These are phyloP conservation scores for Extremus antarcticus DNA, from an alignment of 495 filamentous ascomycete species.

Conservation along the genomic window DNA sequence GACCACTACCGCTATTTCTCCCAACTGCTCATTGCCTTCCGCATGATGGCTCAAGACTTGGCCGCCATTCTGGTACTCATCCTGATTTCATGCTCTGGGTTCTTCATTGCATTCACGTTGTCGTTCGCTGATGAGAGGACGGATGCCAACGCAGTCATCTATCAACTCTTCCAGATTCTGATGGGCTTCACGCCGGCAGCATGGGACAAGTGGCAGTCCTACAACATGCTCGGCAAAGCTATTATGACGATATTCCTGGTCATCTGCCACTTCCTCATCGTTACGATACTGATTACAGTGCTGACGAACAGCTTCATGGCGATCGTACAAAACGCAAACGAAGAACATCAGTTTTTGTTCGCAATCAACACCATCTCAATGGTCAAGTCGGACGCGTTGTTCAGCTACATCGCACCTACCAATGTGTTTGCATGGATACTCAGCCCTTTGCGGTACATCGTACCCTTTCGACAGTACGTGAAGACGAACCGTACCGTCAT, in stretches of 20 bases:
- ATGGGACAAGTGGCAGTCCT: slow-evolving; percentile 63
- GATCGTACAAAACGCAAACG: slow-evolving; percentile 79
- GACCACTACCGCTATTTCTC: slow-evolving; percentile 95
- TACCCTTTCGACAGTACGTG: slow-evolving; percentile 71
- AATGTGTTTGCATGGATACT: slow-evolving; percentile 83
- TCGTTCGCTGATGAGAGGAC: slow-evolving; percentile 57
- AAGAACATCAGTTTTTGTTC: slow-evolving; percentile 90
- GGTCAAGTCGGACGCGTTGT: slow-evolving; percentile 89
- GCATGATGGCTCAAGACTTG: slow-evolving; percentile 83
- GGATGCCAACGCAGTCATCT: slow-evolving; percentile 59
- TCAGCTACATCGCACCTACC: slow-evolving; percentile 79
- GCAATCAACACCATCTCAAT: slow-evolving; percentile 90
- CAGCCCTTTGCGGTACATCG: slow-evolving; percentile 63
- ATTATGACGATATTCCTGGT: slow-evolving; percentile 74
- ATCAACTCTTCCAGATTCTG: slow-evolving; percentile 80
- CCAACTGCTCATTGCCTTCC: slow-evolving; percentile 81
- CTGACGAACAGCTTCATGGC: slow-evolving; percentile 90
- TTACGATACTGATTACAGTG: slow-evolving; percentile 86
- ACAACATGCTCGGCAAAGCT: slow-evolving; percentile 62
- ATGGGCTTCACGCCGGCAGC: slow-evolving; percentile 79
- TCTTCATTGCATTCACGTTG: slow-evolving; percentile 85
- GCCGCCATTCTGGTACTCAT: slow-evolving; percentile 73
- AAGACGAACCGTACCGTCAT: slow-evolving; percentile 75
- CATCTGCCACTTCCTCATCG: slow-evolving; percentile 89
- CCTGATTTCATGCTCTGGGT: slow-evolving; percentile 77